These are phyloP conservation scores for Coemansia sp. DNA, from an alignment of 192 early-diverging fungal genomes.

Conservation along the genomic window DNA sequence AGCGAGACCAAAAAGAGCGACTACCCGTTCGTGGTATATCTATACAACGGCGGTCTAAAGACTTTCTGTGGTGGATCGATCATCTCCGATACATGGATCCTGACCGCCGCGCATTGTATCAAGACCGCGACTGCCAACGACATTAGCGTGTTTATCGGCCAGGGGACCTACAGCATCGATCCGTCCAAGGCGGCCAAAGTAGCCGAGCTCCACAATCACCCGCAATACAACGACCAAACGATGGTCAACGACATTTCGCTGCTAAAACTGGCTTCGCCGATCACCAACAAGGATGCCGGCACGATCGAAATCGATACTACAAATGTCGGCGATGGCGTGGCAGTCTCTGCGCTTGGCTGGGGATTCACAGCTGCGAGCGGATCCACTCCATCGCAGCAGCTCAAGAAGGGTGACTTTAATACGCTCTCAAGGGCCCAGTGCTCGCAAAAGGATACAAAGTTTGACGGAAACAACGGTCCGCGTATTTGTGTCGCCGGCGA, in stretches of 20 bases:
- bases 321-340: conserved; percentile 38
- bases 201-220: conserved; percentile 40
- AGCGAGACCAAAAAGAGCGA: conserved; percentile 23
- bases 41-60: conserved; percentile 34
- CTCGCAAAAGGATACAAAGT: conserved; percentile 42
- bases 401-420: conserved; percentile 35
- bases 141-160: conserved; percentile 39
- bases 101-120: conserved; percentile 61
- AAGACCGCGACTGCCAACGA: conserved; percentile 22
- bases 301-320: conserved; percentile 27
- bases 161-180: conserved; percentile 33
- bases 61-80: conserved; percentile 56
- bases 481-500: conserved; percentile 52
- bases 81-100: conserved; percentile 47
- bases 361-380: conserved; percentile 40
- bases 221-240: conserved; percentile 50
- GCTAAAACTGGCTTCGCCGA: conserved; percentile 19
- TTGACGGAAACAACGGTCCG: conserved; percentile 44
- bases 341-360: conserved; percentile 52
- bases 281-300: conserved; percentile 17
- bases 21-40: conserved; percentile 53
- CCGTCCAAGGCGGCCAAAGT: conserved; percentile 27
- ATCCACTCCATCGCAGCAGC: conserved; percentile 26
- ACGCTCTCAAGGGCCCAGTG: conserved; percentile 40
- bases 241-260: conserved; percentile 59